phyloP scores from a whole-genome alignment of 768 basidiomycete genomes.

The Leccinum ochraceum region DNA sequence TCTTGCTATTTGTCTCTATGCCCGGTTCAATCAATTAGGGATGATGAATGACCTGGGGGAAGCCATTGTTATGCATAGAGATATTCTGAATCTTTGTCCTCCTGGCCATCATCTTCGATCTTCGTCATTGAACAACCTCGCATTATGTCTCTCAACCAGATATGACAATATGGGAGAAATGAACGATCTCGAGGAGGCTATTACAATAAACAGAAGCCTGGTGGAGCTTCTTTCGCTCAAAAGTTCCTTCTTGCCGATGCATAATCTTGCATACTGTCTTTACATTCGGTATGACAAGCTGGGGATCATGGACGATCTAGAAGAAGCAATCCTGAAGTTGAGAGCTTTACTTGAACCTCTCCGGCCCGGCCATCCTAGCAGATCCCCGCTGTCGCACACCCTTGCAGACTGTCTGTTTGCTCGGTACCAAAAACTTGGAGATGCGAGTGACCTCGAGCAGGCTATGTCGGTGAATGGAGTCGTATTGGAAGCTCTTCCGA shows the following conservation, averaged over 20 bases:
- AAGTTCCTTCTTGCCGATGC: background rate
- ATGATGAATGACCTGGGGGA: background rate
- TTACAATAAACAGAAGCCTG: background rate
- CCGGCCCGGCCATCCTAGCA: background rate
- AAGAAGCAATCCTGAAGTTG: background rate
- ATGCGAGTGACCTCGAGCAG: background rate
- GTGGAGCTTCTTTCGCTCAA: background rate
- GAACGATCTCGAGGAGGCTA: constrained; percentile 1
- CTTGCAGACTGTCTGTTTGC: background rate
- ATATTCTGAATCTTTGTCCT: background rate
- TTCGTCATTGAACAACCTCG: constrained; percentile 2
- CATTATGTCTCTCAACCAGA: background rate
- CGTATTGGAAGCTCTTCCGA: background rate
- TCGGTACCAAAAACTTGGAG: background rate
- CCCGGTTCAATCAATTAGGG: background rate
- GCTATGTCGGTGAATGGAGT: background rate
- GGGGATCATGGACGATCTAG: background rate
- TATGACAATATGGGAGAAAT: background rate
- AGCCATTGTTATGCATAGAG: background rate
- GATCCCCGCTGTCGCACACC: background rate
- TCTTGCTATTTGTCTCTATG: constrained; percentile 18
- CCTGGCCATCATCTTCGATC: constrained; percentile 4
- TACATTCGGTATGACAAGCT: background rate
- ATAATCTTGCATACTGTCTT: constrained; percentile 5
- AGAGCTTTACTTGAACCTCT: background rate